Conservation (phyloP, 192 early-diverging fungal genomes). For the Rhizoclosmatium globosum region DNA sequence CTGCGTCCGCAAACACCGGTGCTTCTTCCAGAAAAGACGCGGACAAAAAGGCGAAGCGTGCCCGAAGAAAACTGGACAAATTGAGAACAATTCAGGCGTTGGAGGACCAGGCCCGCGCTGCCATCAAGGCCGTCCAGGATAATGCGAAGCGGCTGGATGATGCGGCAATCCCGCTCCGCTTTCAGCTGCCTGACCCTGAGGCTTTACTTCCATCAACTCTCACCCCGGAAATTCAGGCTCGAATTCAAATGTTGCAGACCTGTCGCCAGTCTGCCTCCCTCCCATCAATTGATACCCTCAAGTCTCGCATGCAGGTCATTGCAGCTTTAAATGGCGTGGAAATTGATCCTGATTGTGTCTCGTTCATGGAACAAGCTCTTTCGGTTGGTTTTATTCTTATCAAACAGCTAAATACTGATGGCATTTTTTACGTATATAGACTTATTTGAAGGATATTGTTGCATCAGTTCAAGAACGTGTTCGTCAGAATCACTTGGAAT, state of each 20-base stretch:
- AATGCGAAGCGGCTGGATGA: background rate
- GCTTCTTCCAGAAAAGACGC: too few relatives aligned
- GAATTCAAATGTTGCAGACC: constrained; percentile 21
- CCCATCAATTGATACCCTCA: constrained; percentile 29
- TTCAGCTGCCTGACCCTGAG: background rate
- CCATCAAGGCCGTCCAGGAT: background rate
- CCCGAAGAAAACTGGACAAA: background rate
- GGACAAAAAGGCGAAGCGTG: background rate
- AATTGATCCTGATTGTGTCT: constrained; percentile 27
- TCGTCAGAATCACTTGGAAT: too few relatives aligned
- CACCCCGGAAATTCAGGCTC: constrained; percentile 21
- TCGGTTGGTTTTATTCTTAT: background rate
- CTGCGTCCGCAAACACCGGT: background rate
- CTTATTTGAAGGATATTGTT: constrained; percentile 35
- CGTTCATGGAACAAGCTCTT: constrained; percentile 38
- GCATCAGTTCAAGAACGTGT: constrained; percentile 27
- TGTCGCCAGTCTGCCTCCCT: constrained; percentile 26
- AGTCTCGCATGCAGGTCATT: constrained; percentile 35
- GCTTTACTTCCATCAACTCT: background rate
- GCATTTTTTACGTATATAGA: too few relatives aligned
- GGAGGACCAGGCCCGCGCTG: background rate
- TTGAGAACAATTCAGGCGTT: background rate
- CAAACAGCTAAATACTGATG: too few relatives aligned
- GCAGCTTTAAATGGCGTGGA: constrained; percentile 25
- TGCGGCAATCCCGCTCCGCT: background rate